These are phyloP conservation scores for Cladosporium sp. DNA, from an alignment of 2,329 filamentous ascomycete species.

Conservation along the genomic window DNA sequence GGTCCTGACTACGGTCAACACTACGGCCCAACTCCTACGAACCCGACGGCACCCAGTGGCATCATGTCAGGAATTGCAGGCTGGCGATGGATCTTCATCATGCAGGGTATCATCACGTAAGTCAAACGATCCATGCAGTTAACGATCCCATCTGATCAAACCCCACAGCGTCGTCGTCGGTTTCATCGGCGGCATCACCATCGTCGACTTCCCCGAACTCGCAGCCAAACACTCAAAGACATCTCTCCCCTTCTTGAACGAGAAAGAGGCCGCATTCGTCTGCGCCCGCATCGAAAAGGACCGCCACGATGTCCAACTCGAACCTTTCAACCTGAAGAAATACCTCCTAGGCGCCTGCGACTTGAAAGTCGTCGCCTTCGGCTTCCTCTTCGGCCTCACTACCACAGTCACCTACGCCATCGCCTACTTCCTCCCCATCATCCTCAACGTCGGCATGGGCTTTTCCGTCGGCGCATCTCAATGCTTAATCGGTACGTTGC, in stretches of 20 bases:
- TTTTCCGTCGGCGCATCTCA: constrained; percentile 28
- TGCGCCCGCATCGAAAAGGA: constrained; percentile 51
- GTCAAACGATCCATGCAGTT: too few relatives aligned
- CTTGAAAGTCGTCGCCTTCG: constrained; percentile 53
- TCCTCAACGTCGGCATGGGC: constrained; percentile 33
- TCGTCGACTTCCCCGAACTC: constrained; percentile 43
- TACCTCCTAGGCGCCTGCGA: constrained; percentile 39
- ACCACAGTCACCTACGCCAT: constrained; percentile 46
- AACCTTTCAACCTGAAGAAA: constrained; percentile 42
- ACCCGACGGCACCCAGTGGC: constrained; percentile 22
- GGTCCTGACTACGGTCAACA: constrained; percentile 29
- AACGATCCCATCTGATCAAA: too few relatives aligned
- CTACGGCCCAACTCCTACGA: constrained; percentile 27
- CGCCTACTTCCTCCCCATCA: constrained; percentile 36
- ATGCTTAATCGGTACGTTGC: constrained; percentile 25
- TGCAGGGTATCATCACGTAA: constrained; percentile 30
- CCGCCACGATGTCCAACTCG: constrained; percentile 47
- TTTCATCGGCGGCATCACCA: constrained; percentile 37
- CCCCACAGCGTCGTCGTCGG: constrained; percentile 33
- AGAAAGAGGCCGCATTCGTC: constrained; percentile 46
- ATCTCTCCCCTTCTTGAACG: constrained; percentile 40
- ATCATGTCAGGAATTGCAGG: constrained; percentile 37
- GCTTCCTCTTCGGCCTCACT: constrained; percentile 53
- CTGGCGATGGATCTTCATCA: constrained; percentile 41
- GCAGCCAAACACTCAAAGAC: constrained; percentile 35